Evolutionary conservation across 805 yeast species (phyloP).

Genomic region (Candida glaebosa): DNA sequence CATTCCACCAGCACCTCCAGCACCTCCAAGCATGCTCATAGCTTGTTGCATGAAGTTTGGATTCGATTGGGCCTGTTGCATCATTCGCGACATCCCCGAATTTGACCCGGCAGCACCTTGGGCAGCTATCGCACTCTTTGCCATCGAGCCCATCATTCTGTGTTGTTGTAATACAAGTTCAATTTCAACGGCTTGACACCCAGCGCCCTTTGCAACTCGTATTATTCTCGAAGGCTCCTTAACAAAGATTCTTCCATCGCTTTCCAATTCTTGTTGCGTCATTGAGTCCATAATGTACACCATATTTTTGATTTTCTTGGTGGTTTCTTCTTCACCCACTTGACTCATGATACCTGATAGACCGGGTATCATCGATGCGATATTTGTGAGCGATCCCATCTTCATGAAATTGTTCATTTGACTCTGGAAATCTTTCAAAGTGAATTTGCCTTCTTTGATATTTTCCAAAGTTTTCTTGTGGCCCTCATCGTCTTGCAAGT

Average conservation of each 20-base stretch:
- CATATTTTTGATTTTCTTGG: slow-evolving; percentile 81
- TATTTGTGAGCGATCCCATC: slow-evolving; percentile 94
- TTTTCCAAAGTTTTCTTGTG: slow-evolving; percentile 90
- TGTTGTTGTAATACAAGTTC: slow-evolving; percentile 90
- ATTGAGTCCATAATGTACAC: slow-evolving; percentile 91
- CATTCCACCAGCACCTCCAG: slow-evolving; percentile 38
- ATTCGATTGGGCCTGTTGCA: slow-evolving; percentile 53
- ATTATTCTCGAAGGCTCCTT: slow-evolving; percentile 82
- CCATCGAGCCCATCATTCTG: slow-evolving; percentile 92
- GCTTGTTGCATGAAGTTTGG: slow-evolving; percentile 57
- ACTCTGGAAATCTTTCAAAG: slow-evolving; percentile 84
- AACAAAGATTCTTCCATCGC: slow-evolving; percentile 79
- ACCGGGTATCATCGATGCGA: slow-evolving; percentile 94
- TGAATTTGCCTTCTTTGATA: slow-evolving; percentile 91
- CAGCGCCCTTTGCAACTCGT: slow-evolving; percentile 92
- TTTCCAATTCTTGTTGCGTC: slow-evolving; percentile 87
- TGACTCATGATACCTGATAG: slow-evolving; percentile 79
- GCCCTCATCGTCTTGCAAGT: slow-evolving; percentile 60
- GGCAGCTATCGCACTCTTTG: slow-evolving; percentile 58
- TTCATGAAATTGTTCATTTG: slow-evolving; percentile 94
- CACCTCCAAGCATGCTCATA: slow-evolving; percentile 60
- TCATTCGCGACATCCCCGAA: slow-evolving; percentile 47
- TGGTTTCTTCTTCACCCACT: slow-evolving; percentile 89
- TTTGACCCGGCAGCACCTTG: slow-evolving; percentile 21
- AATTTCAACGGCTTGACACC: slow-evolving; percentile 87